Conservation (phyloP, 2,329 filamentous ascomycete species). For the Ascochyta viciae-villosae region DNA sequence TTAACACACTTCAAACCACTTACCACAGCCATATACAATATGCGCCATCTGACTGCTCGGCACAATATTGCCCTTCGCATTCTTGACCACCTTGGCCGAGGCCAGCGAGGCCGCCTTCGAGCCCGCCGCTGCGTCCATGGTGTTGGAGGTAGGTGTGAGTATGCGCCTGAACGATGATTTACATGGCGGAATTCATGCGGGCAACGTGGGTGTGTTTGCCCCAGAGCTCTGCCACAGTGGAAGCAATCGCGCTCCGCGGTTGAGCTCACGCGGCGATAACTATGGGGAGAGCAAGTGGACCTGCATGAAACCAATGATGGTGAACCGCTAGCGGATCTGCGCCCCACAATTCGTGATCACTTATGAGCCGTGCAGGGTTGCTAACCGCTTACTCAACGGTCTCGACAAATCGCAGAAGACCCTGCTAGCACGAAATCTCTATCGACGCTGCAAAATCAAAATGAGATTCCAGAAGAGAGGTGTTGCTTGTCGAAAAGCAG, state of each 20-base stretch:
- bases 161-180: neutral
- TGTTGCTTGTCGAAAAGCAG: too few relatives aligned
- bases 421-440: too few relatives aligned
- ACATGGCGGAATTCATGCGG: slow-evolving; percentile 15
- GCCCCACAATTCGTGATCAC: slow-evolving; percentile 8
- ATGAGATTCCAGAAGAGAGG: too few relatives aligned
- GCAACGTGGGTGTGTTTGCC: slow-evolving; percentile 1
- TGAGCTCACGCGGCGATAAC: slow-evolving; percentile 23
- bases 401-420: neutral
- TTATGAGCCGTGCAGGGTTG: slow-evolving; percentile 4
- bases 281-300: slow-evolving; percentile 30
- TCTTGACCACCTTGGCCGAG: slow-evolving; percentile 54
- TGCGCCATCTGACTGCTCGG: slow-evolving; percentile 50
- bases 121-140: slow-evolving; percentile 50
- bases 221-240: slow-evolving; percentile 1
- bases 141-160: slow-evolving; percentile 12
- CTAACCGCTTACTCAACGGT: slow-evolving; percentile 1
- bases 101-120: slow-evolving; percentile 51
- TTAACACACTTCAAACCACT: slow-evolving; percentile 14
- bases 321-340: slow-evolving; percentile 9
- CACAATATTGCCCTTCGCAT: slow-evolving; percentile 50
- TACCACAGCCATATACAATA: slow-evolving; percentile 54
- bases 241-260: slow-evolving; percentile 13
- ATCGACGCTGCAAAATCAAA: too few relatives aligned
- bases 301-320: slow-evolving; percentile 41